A percentile compares a stretch with the other conserved stretches of the same genome.
These are phyloP conservation scores for Paecilomyces sp. DNA, from an alignment of 2,329 filamentous ascomycete species.

Conservation along the genomic window DNA sequence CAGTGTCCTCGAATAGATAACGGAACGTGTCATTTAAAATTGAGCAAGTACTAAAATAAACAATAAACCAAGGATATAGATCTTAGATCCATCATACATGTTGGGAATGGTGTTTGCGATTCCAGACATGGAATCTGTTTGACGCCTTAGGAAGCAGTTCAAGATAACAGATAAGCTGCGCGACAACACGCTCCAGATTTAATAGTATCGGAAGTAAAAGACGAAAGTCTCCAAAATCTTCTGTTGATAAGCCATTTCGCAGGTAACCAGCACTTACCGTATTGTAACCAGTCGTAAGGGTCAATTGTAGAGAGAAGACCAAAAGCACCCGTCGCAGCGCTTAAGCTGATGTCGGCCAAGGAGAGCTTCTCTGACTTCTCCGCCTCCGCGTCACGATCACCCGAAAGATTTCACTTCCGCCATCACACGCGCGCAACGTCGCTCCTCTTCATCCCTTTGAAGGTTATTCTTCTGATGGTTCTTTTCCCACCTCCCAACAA, in stretches of 20 bases:
- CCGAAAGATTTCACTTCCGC: neutral
- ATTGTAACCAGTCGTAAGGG: neutral
- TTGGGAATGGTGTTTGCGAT: neutral
- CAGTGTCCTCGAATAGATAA: neutral
- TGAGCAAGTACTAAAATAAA: neutral
- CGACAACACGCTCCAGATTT: neutral
- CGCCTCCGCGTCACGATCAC: constrained; percentile 4
- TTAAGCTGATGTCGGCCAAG: neutral
- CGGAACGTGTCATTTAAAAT: neutral
- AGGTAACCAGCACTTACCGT: neutral
- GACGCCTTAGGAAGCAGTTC: neutral
- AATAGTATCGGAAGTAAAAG: neutral
- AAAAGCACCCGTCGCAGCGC: neutral
- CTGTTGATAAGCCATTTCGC: neutral
- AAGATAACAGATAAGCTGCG: neutral
- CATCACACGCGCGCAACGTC: neutral
- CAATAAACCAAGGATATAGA: neutral
- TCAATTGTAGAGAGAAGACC: neutral
- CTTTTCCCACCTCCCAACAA: neutral
- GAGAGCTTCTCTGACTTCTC: constrained; percentile 3
- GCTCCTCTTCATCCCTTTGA: neutral
- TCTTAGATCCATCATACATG: neutral
- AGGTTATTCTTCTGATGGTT: neutral
- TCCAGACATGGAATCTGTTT: neutral
- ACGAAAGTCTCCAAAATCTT: neutral